Evolutionary conservation across 345 rosid genomes (phyloP).

Genomic region (Salix viminalis): DNA sequence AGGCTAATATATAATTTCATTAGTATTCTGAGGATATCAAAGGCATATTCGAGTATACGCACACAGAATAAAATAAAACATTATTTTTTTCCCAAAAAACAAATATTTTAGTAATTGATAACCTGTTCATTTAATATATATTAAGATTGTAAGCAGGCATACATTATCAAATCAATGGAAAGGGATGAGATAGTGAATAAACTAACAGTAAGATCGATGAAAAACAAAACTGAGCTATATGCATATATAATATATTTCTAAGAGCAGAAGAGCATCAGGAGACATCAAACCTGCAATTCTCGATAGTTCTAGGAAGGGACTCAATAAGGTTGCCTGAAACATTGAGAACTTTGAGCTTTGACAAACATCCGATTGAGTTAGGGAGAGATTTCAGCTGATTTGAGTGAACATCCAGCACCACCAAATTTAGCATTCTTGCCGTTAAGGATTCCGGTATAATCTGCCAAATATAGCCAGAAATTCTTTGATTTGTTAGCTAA

Average conservation of each 20-base stretch:
- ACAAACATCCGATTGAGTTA: slow-evolving; percentile 76
- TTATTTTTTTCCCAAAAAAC: not conserved
- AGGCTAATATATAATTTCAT: too few species aligned
- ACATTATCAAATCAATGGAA: too few species aligned
- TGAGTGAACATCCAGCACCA: slow-evolving; percentile 74
- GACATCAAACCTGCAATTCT: slow-evolving; percentile 67
- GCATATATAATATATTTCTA: not conserved
- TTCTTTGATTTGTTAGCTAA: not conserved
- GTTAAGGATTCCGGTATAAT: slow-evolving; percentile 75
- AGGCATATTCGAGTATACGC: too few species aligned
- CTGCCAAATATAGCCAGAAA: slow-evolving; percentile 27
- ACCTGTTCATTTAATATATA: not conserved
- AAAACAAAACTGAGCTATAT: not conserved
- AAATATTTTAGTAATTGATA: not conserved
- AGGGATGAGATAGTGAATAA: not conserved
- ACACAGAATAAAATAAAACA: not conserved
- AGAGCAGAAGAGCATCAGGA: not conserved
- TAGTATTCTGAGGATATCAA: too few species aligned
- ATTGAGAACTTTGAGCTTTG: slow-evolving; percentile 71
- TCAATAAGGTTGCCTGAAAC: slow-evolving; percentile 72
- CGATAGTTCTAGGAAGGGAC: slow-evolving; percentile 59
- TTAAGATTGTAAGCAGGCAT: not conserved
- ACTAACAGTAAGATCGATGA: not conserved
- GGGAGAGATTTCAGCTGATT: slow-evolving; percentile 75
- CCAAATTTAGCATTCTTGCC: slow-evolving; percentile 71